phyloP scores from a whole-genome alignment of 345 rosid genomes.

The Brassica juncea region DNA sequence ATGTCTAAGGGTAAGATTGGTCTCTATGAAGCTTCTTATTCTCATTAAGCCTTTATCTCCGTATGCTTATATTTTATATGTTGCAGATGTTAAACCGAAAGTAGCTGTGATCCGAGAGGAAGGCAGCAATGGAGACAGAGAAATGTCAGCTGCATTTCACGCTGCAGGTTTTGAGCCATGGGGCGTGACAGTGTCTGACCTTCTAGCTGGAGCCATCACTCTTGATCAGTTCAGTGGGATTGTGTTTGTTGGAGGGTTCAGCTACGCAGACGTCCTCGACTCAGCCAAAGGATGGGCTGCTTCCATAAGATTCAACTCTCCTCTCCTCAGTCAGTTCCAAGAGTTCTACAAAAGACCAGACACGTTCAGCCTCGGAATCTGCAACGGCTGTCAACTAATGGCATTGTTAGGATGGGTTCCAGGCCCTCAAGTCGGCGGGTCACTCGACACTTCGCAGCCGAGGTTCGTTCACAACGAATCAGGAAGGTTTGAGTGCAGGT shows the following conservation, averaged over 20 bases:
- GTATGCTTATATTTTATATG: too few species aligned
- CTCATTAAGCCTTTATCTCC: too few species aligned
- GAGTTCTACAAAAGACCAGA: slow-evolving; percentile 87
- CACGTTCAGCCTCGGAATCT: slow-evolving; percentile 91
- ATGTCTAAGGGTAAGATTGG: slow-evolving; percentile 39
- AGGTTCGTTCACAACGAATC: slow-evolving; percentile 93
- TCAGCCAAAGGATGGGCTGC: slow-evolving; percentile 99
- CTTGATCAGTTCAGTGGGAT: slow-evolving; percentile 74
- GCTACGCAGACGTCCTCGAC: slow-evolving; percentile 92
- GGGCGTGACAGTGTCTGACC: slow-evolving; percentile 96
- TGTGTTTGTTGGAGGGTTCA: slow-evolving; percentile 93
- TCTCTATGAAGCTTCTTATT: background rate
- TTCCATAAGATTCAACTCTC: slow-evolving; percentile 76
- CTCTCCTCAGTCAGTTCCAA: slow-evolving; percentile 73
- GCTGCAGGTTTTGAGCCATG: slow-evolving; percentile 96
- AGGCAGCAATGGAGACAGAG: slow-evolving; percentile 97
- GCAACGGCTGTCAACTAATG: slow-evolving; percentile 97
- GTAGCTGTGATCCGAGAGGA: slow-evolving; percentile 94
- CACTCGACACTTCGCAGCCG: slow-evolving; percentile 76
- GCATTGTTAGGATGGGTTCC: slow-evolving; percentile 95
- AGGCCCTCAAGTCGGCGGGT: slow-evolving; percentile 92
- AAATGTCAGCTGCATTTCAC: slow-evolving; percentile 88
- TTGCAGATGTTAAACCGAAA: slow-evolving; percentile 71
- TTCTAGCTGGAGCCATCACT: slow-evolving; percentile 60
- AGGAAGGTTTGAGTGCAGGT: slow-evolving; percentile 91